Conservation (phyloP, 2,329 filamentous ascomycete genomes). For the Pezicula rhizophila region DNA sequence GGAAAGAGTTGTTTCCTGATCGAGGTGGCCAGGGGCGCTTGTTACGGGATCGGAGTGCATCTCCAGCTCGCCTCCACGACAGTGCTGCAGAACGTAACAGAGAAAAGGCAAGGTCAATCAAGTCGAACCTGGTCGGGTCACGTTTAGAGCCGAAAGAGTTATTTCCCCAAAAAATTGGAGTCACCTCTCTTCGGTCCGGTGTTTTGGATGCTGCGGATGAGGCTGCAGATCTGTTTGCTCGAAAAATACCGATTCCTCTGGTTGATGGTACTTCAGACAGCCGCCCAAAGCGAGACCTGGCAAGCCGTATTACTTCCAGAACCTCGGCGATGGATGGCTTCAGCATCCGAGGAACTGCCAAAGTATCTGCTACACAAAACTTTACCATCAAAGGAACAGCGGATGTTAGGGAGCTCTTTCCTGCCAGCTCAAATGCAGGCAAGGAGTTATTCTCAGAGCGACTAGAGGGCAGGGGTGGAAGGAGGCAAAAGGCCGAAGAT, state of each 20-base stretch:
- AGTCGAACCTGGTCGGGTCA: constrained; percentile 23
- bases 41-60: constrained; percentile 27
- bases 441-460: constrained; percentile 66
- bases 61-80: constrained; percentile 19
- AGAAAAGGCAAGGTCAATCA: constrained; percentile 39
- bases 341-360: constrained; percentile 55
- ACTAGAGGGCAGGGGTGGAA: constrained; percentile 49
- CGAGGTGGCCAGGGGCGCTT: constrained; percentile 24
- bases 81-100: constrained; percentile 36
- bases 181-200: constrained; percentile 40
- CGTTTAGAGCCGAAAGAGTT: constrained; percentile 38
- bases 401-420: constrained; percentile 60
- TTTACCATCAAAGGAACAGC: constrained; percentile 64
- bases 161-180: constrained; percentile 42
- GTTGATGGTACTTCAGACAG: constrained; percentile 35
- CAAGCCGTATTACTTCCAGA: constrained; percentile 20
- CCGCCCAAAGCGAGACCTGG: constrained; percentile 12
- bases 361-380: constrained; percentile 39
- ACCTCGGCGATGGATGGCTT: constrained; percentile 33
- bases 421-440: constrained; percentile 51
- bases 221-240: constrained; percentile 44
- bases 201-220: constrained; percentile 49
- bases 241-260: constrained; percentile 42
- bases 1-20: constrained; percentile 58
- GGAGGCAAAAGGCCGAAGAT: constrained; percentile 65